Evolutionary conservation across 805 yeast species (phyloP).

Genomic region (Ogataea wickerhamii): DNA sequence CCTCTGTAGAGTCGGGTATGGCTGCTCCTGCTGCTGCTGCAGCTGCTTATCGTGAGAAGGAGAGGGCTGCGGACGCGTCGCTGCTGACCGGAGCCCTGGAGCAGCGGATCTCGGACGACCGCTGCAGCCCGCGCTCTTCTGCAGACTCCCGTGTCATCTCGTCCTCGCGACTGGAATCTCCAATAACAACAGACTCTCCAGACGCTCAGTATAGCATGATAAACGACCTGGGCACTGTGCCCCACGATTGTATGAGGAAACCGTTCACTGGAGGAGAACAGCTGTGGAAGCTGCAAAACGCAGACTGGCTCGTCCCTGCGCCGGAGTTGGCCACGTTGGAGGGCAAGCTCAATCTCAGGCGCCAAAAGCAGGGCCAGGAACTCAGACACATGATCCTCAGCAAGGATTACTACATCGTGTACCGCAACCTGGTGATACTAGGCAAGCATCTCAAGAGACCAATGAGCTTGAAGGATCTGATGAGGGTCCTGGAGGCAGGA

Average conservation of each 20-base stretch:
- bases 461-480: slow-evolving; percentile 68
- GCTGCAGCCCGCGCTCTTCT: slow-evolving; percentile 6
- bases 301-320: slow-evolving; percentile 57
- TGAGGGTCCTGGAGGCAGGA: slow-evolving; percentile 73
- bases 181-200: slow-evolving; percentile 12
- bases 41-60: slow-evolving; percentile 1
- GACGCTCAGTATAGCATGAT: slow-evolving; percentile 3
- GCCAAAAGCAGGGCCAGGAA: slow-evolving; percentile 22
- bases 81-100: slow-evolving; percentile 6
- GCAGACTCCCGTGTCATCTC: slow-evolving; percentile 3
- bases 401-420: slow-evolving; percentile 57
- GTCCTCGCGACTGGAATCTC: neutral
- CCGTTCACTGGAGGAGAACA: slow-evolving; percentile 43
- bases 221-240: slow-evolving; percentile 4
- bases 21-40: slow-evolving; percentile 1
- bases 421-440: slow-evolving; percentile 65
- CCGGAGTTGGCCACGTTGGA: slow-evolving; percentile 25
- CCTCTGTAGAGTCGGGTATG: slow-evolving; percentile 3
- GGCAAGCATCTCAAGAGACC: slow-evolving; percentile 65
- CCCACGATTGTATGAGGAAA: slow-evolving; percentile 16
- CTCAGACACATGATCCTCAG: slow-evolving; percentile 34
- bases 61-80: neutral
- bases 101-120: slow-evolving; percentile 13
- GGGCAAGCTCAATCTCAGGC: slow-evolving; percentile 24
- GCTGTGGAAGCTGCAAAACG: slow-evolving; percentile 68